Evolutionary conservation across 2,329 filamentous ascomycete species (phyloP).

Genomic region (Trichoderma arundinaceum): DNA sequence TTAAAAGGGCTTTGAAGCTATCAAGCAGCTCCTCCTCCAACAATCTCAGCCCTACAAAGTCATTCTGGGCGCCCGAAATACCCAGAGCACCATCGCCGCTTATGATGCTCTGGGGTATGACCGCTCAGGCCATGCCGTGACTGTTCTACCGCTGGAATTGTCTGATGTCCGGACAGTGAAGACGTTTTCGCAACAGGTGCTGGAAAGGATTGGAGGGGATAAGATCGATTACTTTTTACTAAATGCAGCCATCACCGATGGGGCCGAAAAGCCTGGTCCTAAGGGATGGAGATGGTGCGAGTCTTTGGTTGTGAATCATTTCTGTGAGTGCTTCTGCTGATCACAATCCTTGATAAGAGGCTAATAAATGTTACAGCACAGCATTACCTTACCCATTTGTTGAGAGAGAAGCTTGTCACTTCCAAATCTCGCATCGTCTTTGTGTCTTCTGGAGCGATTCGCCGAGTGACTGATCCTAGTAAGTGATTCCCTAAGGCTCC

Average conservation of each 20-base stretch:
- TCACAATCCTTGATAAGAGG: neutral
- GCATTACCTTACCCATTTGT: slow-evolving; percentile 58
- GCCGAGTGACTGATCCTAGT: slow-evolving; percentile 49
- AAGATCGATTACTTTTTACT: slow-evolving; percentile 57
- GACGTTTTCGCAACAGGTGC: slow-evolving; percentile 52
- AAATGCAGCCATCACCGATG: slow-evolving; percentile 54
- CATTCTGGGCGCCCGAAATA: slow-evolving; percentile 58
- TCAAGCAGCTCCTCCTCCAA: slow-evolving; percentile 54
- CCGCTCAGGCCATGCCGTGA: slow-evolving; percentile 47
- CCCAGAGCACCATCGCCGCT: slow-evolving; percentile 48
- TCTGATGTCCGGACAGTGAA: slow-evolving; percentile 52
- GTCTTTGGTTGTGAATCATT: slow-evolving; percentile 57
- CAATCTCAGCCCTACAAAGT: slow-evolving; percentile 54
- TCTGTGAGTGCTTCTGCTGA: slow-evolving; percentile 47
- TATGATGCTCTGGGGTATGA: slow-evolving; percentile 52
- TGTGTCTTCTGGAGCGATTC: slow-evolving; percentile 57
- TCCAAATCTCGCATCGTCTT: slow-evolving; percentile 56
- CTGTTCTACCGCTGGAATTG: slow-evolving; percentile 56
- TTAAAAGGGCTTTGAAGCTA: slow-evolving; percentile 56
- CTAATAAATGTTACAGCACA: slow-evolving; percentile 48
- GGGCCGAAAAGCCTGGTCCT: slow-evolving; percentile 44
- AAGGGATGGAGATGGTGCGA: slow-evolving; percentile 58
- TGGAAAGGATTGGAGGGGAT: slow-evolving; percentile 49
- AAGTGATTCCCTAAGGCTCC: slow-evolving; percentile 29
- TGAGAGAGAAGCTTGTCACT: slow-evolving; percentile 54